A percentile compares a stretch with the other conserved stretches of the same genome.
Evolutionary conservation across 2,329 filamentous ascomycete species (phyloP).

Genomic region (Calonectria montana): DNA sequence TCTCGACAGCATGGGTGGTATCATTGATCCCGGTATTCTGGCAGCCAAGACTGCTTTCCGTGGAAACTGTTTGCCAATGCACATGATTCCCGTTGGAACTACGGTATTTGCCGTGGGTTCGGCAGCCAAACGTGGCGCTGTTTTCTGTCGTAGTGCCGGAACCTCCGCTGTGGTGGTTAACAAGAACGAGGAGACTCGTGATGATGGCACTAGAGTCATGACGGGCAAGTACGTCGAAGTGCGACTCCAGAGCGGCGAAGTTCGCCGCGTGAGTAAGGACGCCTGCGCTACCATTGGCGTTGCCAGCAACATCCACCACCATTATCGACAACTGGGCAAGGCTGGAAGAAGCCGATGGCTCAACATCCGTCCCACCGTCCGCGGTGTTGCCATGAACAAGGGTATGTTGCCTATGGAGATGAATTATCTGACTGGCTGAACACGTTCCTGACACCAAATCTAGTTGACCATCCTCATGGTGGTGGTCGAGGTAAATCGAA

Average conservation of each 20-base stretch:
- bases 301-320: slow-evolving; percentile 91
- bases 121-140: slow-evolving; percentile 77
- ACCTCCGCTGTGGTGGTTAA: slow-evolving; percentile 90
- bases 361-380: slow-evolving; percentile 92
- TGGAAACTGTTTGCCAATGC: slow-evolving; percentile 93
- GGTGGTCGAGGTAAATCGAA: slow-evolving; percentile 99
- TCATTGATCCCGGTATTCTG: slow-evolving; percentile 93
- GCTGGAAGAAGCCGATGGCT: slow-evolving; percentile 94
- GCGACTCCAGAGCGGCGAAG: slow-evolving; percentile 90
- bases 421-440: neutral
- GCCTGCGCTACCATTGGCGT: slow-evolving; percentile 95
- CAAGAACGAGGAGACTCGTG: slow-evolving; percentile 82
- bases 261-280: slow-evolving; percentile 88
- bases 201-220: slow-evolving; percentile 70
- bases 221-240: slow-evolving; percentile 85
- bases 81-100: slow-evolving; percentile 96
- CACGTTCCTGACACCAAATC: slow-evolving; percentile 29
- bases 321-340: slow-evolving; percentile 93
- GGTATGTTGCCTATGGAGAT: slow-evolving; percentile 62
- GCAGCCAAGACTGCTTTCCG: slow-evolving; percentile 94
- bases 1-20: slow-evolving; percentile 90
- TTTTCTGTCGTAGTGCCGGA: slow-evolving; percentile 95
- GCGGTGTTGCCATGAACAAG: slow-evolving; percentile 99
- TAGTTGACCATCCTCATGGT: slow-evolving; percentile 95
- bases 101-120: slow-evolving; percentile 91